Conservation (phyloP, 176 grass and related monocot species). For the Triticum turgidum region DNA sequence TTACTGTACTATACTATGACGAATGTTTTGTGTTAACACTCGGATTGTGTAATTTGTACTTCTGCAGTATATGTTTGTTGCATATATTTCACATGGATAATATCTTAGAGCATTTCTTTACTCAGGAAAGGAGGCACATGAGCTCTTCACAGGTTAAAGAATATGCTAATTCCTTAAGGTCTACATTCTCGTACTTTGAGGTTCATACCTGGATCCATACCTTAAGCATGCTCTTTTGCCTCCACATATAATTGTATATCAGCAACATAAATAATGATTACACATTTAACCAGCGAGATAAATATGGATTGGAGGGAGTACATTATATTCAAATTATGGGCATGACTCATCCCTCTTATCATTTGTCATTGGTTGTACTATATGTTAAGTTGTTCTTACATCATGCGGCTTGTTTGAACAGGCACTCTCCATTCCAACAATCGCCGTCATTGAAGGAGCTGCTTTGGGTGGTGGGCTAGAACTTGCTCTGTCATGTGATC, state of each 20-base stretch:
- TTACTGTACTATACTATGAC: not conserved
- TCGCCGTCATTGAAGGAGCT: constrained; percentile 80
- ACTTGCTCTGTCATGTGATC: constrained; percentile 74
- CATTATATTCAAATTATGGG: not conserved
- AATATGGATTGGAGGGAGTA: too few species aligned
- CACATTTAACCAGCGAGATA: not conserved
- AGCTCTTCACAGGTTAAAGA: constrained; percentile 50
- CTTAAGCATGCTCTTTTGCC: not conserved
- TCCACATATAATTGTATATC: constrained; percentile 14
- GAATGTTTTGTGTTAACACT: not conserved
- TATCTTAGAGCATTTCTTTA: constrained; percentile 24
- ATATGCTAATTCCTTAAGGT: constrained; percentile 77
- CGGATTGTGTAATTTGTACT: not conserved
- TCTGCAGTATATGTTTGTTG: not conserved
- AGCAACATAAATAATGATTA: not conserved
- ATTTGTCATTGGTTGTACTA: not conserved
- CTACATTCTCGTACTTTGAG: constrained; percentile 81
- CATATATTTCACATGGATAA: not conserved
- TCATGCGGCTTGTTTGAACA: constrained; percentile 28
- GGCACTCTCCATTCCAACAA: constrained; percentile 72
- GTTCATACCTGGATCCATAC: constrained; percentile 29
- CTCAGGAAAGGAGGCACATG: constrained; percentile 66
- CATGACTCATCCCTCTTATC: not conserved
- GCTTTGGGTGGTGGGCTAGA: constrained; percentile 86
- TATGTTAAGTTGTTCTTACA: constrained; percentile 20